Conservation (phyloP, 352 stramenopile genomes). For the Phytophthora sp. region DNA sequence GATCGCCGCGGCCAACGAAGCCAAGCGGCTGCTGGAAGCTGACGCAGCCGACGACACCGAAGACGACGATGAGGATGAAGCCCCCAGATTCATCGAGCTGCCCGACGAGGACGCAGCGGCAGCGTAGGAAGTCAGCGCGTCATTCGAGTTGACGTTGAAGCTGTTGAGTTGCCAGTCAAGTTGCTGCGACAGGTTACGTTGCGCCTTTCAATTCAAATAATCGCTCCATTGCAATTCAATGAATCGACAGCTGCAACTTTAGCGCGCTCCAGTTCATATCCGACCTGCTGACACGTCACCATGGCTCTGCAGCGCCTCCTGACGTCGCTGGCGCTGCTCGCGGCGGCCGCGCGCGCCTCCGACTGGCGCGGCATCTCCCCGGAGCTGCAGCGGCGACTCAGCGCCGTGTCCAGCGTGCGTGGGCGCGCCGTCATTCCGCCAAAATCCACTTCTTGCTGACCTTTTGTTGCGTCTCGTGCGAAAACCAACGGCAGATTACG, state of each 20-base stretch:
- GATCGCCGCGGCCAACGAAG: not conserved
- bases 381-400: constrained; percentile 46
- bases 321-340: constrained; percentile 24
- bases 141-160: too few species aligned
- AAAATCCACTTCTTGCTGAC: too few species aligned
- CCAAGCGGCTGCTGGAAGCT: constrained; percentile 4
- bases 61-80: not conserved
- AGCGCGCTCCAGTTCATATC: too few species aligned
- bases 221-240: too few species aligned
- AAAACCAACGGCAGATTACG: constrained; percentile 76
- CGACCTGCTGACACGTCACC: constrained; percentile 32
- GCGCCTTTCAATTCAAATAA: too few species aligned
- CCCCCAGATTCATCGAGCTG: not conserved
- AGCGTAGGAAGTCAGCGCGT: too few species aligned
- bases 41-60: not conserved
- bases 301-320: constrained; percentile 29
- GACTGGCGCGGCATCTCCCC: constrained; percentile 49
- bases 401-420: constrained; percentile 43
- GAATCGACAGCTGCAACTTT: too few species aligned
- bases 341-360: constrained; percentile 10
- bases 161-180: not conserved
- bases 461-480: too few species aligned
- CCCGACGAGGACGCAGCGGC: not conserved
- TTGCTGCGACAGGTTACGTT: too few species aligned
- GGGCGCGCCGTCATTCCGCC: too few species aligned